Percentiles rank a stretch among this genome's conserved stretches.
These are phyloP conservation scores for Komagataea norvegica DNA, from an alignment of 1,139 yeast genomes.

Conservation along the genomic window DNA sequence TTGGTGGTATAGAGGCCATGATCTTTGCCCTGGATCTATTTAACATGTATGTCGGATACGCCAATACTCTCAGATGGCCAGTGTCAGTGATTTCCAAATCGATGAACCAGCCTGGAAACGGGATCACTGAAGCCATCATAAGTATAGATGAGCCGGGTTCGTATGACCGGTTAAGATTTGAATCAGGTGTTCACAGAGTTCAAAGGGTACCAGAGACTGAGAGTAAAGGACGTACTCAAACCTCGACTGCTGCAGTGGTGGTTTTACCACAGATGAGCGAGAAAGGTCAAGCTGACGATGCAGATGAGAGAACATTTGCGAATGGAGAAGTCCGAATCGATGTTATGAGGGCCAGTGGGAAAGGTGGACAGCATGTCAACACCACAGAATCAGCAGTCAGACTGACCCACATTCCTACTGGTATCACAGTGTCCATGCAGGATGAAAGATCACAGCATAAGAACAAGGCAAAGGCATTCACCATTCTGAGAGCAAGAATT, in stretches of 20 bases:
- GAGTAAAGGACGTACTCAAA: slow-evolving; percentile 88
- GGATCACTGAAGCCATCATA: slow-evolving; percentile 73
- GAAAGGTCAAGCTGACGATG: slow-evolving; percentile 43
- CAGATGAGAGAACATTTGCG: slow-evolving; percentile 70
- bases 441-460: slow-evolving; percentile 94
- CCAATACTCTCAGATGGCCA: slow-evolving; percentile 64
- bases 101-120: slow-evolving; percentile 52
- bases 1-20: slow-evolving; percentile 93
- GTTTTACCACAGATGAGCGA: slow-evolving; percentile 82
- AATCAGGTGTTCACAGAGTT: slow-evolving; percentile 95
- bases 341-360: slow-evolving; percentile 95
- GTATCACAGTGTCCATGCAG: slow-evolving; percentile 84
- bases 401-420: slow-evolving; percentile 87
- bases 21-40: slow-evolving; percentile 77
- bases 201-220: slow-evolving; percentile 94
- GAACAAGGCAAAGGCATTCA: slow-evolving; percentile 92
- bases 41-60: slow-evolving; percentile 75
- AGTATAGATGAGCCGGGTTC: slow-evolving; percentile 73
- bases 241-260: slow-evolving; percentile 93
- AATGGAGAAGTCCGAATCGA: slow-evolving; percentile 90
- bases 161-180: slow-evolving; percentile 68
- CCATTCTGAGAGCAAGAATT: slow-evolving; percentile 72
- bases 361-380: slow-evolving; percentile 98
- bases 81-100: slow-evolving; percentile 54
- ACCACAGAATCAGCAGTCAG: slow-evolving; percentile 97